These are phyloP conservation scores for Coemansia sp. DNA, from an alignment of 192 early-diverging fungal species.

Conservation along the genomic window DNA sequence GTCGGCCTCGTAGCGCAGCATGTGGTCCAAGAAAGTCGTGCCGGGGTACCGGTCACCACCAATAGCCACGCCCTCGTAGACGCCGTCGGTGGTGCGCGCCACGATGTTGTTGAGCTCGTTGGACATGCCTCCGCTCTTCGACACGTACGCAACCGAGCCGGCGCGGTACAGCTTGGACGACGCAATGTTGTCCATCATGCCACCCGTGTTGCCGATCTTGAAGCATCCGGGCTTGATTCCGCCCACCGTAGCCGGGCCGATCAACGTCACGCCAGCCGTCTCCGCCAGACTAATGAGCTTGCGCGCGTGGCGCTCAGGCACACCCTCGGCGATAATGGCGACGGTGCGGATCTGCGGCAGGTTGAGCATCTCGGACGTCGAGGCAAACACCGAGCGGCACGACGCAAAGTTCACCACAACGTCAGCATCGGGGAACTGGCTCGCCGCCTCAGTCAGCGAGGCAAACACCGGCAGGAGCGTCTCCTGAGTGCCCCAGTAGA, in stretches of 20 bases:
- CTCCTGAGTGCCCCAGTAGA: slow-evolving; percentile 99
- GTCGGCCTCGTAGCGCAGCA: slow-evolving; percentile 92
- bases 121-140: slow-evolving; percentile 99
- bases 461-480: slow-evolving; percentile 94
- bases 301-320: slow-evolving; percentile 95
- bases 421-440: slow-evolving; percentile 89
- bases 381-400: slow-evolving; percentile 91
- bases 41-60: slow-evolving; percentile 99
- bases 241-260: slow-evolving; percentile 98
- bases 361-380: slow-evolving; percentile 83
- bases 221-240: slow-evolving; percentile 99
- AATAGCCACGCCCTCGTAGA: slow-evolving; percentile 98
- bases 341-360: slow-evolving; percentile 88
- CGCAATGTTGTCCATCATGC: slow-evolving; percentile 99
- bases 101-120: slow-evolving; percentile 99
- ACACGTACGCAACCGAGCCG: slow-evolving; percentile 96
- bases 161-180: slow-evolving; percentile 95
- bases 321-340: slow-evolving; percentile 98
- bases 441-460: slow-evolving; percentile 77
- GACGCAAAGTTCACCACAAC: slow-evolving; percentile 98
- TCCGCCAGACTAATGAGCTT: slow-evolving; percentile 85
- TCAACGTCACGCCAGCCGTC: slow-evolving; percentile 77
- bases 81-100: slow-evolving; percentile 93
- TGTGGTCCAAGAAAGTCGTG: slow-evolving; percentile 97
- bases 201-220: slow-evolving; percentile 99